Evolutionary conservation across 2,329 filamentous ascomycete species (phyloP), one percentile per base, ranked within the genome.

Genomic region (Ophiostoma pallidulum): DNA sequence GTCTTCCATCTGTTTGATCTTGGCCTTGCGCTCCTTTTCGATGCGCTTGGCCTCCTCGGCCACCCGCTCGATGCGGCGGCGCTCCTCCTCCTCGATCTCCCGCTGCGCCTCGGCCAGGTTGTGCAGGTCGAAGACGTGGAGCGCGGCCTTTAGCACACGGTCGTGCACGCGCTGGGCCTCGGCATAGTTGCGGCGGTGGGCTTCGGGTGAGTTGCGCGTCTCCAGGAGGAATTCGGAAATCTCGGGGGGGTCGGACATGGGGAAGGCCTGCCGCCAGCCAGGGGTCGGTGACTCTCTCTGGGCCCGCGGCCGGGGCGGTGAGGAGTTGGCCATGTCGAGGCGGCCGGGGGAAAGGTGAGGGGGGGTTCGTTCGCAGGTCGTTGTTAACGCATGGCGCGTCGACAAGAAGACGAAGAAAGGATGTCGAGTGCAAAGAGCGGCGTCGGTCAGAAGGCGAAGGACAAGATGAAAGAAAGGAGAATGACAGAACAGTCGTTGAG

Each of bases 191-290:
- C 53, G 52, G n/a, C 51, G 54, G 38, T 63, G 61, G 3, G 59
- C 59, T 39, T 58, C 60, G 38, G 61, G 60, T 2, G 62, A 63
- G 45, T 64, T 64, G 26, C 62, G 57, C 35, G 57, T 53, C 7
- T 61, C 59, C 24, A 49, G 48, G 0, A 62, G 51, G 22, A 61
- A 58, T 2, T 63, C 60, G 8, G 58, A 52, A 16, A 60, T 45
- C 8, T 58, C 50, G 2, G 50, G 47, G 18, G 53, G 51, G n/a
- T 47, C 45, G 3, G 51, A 41, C 36, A 52, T 41, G 3, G 42
- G 35, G 7, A 42, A 39, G 18, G 47, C 46, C 46, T 48, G 46
- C 13, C 49, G 37, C 37, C 49, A 33, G 7, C 44, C n/a, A 5
- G 38, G 26, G 10, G 37, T 20, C 12, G 49, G 39, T 10, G 51